phyloP scores from a whole-genome alignment of 371 early-diverging fungal genomes.

The Dinochytrium kinnereticum region DNA sequence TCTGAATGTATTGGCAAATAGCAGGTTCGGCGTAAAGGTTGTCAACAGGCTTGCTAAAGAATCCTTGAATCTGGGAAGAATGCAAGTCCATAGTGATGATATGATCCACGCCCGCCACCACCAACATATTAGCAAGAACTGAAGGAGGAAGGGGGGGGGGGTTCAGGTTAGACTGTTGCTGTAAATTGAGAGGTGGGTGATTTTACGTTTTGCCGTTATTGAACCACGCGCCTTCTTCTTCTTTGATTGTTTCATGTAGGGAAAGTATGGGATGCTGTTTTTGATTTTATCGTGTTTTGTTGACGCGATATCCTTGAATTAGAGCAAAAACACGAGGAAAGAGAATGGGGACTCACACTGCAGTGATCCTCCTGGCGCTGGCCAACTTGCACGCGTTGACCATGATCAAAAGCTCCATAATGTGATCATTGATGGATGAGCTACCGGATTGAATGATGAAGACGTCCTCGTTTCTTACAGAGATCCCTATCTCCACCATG shows the following conservation, averaged over 20 bases:
- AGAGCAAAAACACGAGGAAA: constrained; percentile 1
- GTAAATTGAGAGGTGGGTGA: constrained; percentile 18
- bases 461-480: constrained; percentile 95
- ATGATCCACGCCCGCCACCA: constrained; percentile 95
- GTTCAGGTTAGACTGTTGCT: too few relatives aligned
- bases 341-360: constrained; percentile 53
- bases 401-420: constrained; percentile 97
- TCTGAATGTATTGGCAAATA: constrained; percentile 82
- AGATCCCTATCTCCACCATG: constrained; percentile 71
- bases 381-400: constrained; percentile 92
- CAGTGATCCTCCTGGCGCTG: constrained; percentile 83
- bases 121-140: constrained; percentile 94
- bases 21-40: constrained; percentile 94
- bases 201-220: constrained; percentile 89
- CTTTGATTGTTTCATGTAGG: constrained; percentile 96
- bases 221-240: constrained; percentile 94
- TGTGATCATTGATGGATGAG: constrained; percentile 84
- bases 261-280: constrained; percentile 94
- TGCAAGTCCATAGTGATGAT: constrained; percentile 92
- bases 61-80: constrained; percentile 95
- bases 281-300: constrained; percentile 69
- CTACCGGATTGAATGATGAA: constrained; percentile 94
- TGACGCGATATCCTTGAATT: not conserved
- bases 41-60: constrained; percentile 94
- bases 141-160: too few relatives aligned